phyloP scores from a whole-genome alignment of 1,284 basidiomycete species.

The Tilletia caries region DNA sequence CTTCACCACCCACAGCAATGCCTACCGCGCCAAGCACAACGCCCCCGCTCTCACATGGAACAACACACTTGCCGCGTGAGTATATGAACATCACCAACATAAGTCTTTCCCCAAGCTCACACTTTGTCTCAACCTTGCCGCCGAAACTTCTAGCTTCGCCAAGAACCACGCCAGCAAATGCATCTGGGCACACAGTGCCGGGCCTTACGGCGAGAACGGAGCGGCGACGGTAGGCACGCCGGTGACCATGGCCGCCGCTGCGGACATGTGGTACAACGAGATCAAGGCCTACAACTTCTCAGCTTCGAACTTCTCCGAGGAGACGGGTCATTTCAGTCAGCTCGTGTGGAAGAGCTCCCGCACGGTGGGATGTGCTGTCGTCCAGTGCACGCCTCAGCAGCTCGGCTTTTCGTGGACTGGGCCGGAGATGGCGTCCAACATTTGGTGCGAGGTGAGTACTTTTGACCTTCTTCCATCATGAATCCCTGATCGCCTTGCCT shows the following conservation, averaged over 20 bases:
- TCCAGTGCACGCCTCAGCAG: constrained; percentile 18
- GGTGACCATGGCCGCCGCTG: constrained; percentile 22
- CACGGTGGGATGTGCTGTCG: constrained; percentile 27
- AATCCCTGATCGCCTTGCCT: no score
- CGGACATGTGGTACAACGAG: constrained; percentile 32
- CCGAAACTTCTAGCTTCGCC: constrained; percentile 17
- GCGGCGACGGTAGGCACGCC: constrained; percentile 21
- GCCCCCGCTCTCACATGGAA: constrained; percentile 25
- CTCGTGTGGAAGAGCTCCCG: constrained; percentile 30
- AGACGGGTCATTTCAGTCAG: constrained; percentile 38
- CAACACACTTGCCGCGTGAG: constrained; percentile 20
- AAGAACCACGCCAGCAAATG: constrained; percentile 22
- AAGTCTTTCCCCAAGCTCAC: neutral
- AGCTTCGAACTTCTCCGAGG: constrained; percentile 21
- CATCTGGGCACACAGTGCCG: constrained; percentile 31
- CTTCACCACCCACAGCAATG: constrained; percentile 20
- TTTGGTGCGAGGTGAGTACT: constrained; percentile 27
- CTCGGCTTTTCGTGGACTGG: constrained; percentile 17
- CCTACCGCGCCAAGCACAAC: constrained; percentile 25
- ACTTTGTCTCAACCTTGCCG: no score
- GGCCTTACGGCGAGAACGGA: constrained; percentile 35
- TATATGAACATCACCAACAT: neutral
- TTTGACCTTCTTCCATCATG: no score
- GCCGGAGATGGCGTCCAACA: constrained; percentile 18
- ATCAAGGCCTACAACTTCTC: constrained; percentile 26